These are phyloP conservation scores for Malassezia equina DNA, from an alignment of 1,284 basidiomycete genomes.

Conservation along the genomic window DNA sequence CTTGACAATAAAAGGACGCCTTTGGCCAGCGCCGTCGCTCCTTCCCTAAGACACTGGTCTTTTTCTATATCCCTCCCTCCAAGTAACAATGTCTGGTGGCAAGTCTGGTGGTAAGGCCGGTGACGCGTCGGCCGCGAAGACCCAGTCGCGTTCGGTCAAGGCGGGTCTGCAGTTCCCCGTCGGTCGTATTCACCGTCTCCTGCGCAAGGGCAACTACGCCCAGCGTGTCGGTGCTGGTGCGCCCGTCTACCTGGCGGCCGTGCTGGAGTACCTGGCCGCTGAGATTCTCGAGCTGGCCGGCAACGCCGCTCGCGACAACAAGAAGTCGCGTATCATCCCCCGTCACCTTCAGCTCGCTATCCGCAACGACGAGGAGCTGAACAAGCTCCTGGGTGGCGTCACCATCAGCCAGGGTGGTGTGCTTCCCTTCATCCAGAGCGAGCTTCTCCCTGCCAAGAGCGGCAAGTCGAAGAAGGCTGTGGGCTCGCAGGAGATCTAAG, in stretches of 20 bases:
- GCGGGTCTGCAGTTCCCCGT: slow-evolving; percentile 63
- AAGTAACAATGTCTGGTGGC: slow-evolving; percentile 47
- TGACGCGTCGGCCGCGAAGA: slow-evolving; percentile 50
- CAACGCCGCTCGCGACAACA: slow-evolving; percentile 61
- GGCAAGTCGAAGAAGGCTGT: slow-evolving; percentile 51
- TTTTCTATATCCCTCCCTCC: slow-evolving; percentile 12
- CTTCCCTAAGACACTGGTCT: slow-evolving; percentile 13
- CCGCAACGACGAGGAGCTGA: slow-evolving; percentile 55
- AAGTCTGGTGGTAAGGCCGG: slow-evolving; percentile 50
- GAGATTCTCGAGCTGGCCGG: slow-evolving; percentile 81
- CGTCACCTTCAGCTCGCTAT: slow-evolving; percentile 82
- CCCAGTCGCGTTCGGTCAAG: slow-evolving; percentile 66
- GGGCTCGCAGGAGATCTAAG: slow-evolving; percentile 46
- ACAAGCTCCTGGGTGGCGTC: slow-evolving; percentile 69
- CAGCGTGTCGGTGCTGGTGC: slow-evolving; percentile 65
- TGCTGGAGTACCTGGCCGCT: slow-evolving; percentile 71
- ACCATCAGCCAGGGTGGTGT: slow-evolving; percentile 87
- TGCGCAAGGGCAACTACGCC: slow-evolving; percentile 75
- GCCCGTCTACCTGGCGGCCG: slow-evolving; percentile 74
- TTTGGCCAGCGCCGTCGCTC: neutral
- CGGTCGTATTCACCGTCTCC: slow-evolving; percentile 73
- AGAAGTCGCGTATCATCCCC: slow-evolving; percentile 81
- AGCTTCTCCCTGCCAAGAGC: slow-evolving; percentile 62
- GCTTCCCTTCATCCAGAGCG: slow-evolving; percentile 57
- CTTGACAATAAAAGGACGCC: slow-evolving; percentile 15